A percentile compares a stretch with the other conserved stretches of the same genome.
phyloP scores from a whole-genome alignment of 495 filamentous ascomycete genomes.

The Penicillium parvum region DNA sequence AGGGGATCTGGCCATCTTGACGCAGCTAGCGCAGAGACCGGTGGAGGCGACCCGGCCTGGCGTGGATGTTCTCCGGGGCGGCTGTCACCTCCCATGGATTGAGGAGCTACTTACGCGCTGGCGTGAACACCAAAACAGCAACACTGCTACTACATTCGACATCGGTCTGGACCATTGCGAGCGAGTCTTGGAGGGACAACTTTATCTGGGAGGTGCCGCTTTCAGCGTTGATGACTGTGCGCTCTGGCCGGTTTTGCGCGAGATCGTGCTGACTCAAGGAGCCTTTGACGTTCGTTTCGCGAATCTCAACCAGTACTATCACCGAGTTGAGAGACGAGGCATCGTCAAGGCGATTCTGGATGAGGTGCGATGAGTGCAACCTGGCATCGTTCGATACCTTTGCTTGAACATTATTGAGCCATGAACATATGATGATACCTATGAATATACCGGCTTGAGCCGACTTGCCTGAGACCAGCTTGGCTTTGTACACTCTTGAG shows the following conservation, averaged over 20 bases:
- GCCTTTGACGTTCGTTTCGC: conserved; percentile 30
- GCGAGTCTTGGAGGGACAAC: conserved; percentile 33
- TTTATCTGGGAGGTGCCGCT: conserved; percentile 53
- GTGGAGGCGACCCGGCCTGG: conserved; percentile 26
- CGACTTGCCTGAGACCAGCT: not conserved
- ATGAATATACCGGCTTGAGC: conserved; percentile 1
- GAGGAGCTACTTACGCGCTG: conserved; percentile 29
- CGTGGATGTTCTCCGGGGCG: conserved; percentile 30
- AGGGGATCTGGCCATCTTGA: conserved; percentile 36
- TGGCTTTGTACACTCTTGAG: not conserved
- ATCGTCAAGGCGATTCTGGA: conserved; percentile 45
- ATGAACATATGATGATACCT: conserved; percentile 12
- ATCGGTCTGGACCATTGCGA: conserved; percentile 46
- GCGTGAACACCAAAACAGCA: conserved; percentile 21
- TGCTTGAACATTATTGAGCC: not conserved
- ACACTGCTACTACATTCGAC: conserved; percentile 14
- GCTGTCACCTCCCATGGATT: conserved; percentile 28
- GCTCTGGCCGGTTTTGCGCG: conserved; percentile 65
- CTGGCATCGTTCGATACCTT: not conserved
- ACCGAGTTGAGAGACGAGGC: conserved; percentile 44
- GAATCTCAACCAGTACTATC: conserved; percentile 52
- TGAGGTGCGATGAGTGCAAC: conserved; percentile 15
- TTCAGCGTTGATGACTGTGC: conserved; percentile 66
- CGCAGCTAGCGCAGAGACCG: conserved; percentile 22
- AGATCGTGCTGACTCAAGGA: conserved; percentile 41